Conservation (phyloP, 2,329 filamentous ascomycete genomes). For the Raffaelea arxii region DNA sequence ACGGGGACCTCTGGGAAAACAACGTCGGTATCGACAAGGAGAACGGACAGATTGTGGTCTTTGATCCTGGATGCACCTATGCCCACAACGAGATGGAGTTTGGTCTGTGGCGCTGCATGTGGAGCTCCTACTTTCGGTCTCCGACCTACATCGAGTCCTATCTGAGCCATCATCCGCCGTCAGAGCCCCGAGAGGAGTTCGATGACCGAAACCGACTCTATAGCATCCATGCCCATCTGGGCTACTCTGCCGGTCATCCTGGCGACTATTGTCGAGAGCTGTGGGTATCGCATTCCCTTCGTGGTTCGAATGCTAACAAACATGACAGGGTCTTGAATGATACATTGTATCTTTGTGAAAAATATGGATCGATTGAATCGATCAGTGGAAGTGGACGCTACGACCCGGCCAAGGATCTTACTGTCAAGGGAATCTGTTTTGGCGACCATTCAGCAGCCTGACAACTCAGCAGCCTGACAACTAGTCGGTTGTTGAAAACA, state of each 20-base stretch:
- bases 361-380: background rate
- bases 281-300: background rate
- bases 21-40: conserved; percentile 24
- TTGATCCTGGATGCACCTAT: conserved; percentile 27
- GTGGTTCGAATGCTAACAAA: background rate
- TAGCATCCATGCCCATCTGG: background rate
- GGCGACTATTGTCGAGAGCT: background rate
- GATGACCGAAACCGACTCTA: background rate
- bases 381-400: background rate
- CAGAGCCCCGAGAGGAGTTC: background rate
- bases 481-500: too few species aligned
- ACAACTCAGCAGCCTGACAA: too few species aligned
- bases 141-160: background rate
- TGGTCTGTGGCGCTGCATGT: conserved; percentile 15
- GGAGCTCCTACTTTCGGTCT: background rate
- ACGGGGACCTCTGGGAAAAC: conserved; percentile 31
- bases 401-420: background rate
- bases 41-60: conserved; percentile 22
- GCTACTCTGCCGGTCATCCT: background rate
- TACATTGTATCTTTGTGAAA: background rate
- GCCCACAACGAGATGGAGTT: conserved; percentile 30
- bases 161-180: background rate
- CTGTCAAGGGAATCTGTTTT: background rate
- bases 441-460: too few species aligned
- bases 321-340: background rate